Evolutionary conservation across 2,329 filamentous ascomycete species (phyloP).

Genomic region (Claviceps purpurea): DNA sequence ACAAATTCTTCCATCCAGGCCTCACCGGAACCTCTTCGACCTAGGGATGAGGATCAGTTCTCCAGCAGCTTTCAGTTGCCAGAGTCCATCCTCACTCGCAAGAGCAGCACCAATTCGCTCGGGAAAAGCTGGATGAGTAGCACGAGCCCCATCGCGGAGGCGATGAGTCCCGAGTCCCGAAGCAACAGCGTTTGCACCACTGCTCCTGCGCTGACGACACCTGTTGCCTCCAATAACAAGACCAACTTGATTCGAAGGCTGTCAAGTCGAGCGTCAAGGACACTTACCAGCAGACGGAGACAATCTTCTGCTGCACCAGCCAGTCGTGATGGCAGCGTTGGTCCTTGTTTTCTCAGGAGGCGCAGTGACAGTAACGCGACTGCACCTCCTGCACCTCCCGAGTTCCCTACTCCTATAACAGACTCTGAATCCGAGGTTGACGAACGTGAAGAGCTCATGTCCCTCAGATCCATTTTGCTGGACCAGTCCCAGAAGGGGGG

Average conservation of each 20-base stretch:
- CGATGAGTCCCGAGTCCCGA: conserved; percentile 12
- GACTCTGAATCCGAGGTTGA: conserved; percentile 47
- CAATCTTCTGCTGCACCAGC: conserved; percentile 65
- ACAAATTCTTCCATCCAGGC: conserved; percentile 51
- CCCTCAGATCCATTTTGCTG: conserved; percentile 24
- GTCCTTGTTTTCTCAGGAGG: conserved; percentile 74
- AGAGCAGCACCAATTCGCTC: conserved; percentile 49
- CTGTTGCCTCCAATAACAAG: conserved; percentile 15
- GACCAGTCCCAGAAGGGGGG: conserved; percentile 30
- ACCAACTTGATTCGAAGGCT: conserved; percentile 62
- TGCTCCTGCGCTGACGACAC: background rate
- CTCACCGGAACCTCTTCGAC: conserved; percentile 50
- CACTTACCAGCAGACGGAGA: conserved; percentile 51
- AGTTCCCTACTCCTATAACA: conserved; percentile 24
- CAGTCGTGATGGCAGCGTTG: conserved; percentile 76
- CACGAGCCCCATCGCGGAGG: conserved; percentile 42
- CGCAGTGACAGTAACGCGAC: conserved; percentile 82
- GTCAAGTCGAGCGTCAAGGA: conserved; percentile 66
- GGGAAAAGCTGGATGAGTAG: conserved; percentile 43
- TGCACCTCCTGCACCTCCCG: conserved; percentile 41
- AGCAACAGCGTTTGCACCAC: conserved; percentile 8
- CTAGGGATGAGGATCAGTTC: conserved; percentile 39
- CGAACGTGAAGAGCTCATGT: conserved; percentile 30
- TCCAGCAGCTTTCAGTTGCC: conserved; percentile 53
- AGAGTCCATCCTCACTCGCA: conserved; percentile 52